Base-by-base conservation (phyloP, 192 early-diverging fungal species). In the Umbelopsis isabellina region DNA sequence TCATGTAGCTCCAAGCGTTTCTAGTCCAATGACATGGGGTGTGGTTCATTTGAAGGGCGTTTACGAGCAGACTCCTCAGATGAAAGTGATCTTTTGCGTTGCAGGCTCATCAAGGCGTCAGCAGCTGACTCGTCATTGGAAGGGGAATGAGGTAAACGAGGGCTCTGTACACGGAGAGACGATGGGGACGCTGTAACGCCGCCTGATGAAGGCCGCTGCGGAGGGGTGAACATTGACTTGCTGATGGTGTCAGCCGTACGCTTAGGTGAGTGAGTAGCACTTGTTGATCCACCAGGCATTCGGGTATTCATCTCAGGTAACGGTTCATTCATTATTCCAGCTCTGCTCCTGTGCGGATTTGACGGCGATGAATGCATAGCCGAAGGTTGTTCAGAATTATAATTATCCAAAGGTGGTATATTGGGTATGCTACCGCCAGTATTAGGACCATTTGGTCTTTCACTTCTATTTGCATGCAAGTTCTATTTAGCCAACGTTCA, bases 371-470 rank as follows among this genome's bases (percentile, higher is more conserved):
- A 41, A 41, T 41, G 37, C 37, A 41, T 41, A 41, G 37, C 6
- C 33, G 27, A 30, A 35, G 55, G 27, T 61, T 30, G 55, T 18
- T 61, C 55, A 33, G 16, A 25, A 61, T 61, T 61, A 25, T 35
- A 61, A 25, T 61, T 61, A 25, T 61, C 55, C 55, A 61, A 25
- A 27, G 55, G 55, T n/a, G 55, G 55, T 61, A 61, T 61, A 61
- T 61, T 61, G 30, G 55, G 55, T 16, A 61, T 16, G 25, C 55
- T 30, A 61, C 55, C 55, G 4, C 55, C 51, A 25, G 51, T 7
- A 52, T 52, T 52, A 25, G 27, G 27, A 18, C 55, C 55, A 25
- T 61, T 61, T 16, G 21, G 30, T 22, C 55, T 23, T 35, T 61
- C 55, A 30, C 33, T 61, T 13, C 55, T 61, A 18, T 33, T 33